These are phyloP conservation scores for Knoxdaviesia proteae DNA, from an alignment of 2,329 filamentous ascomycete genomes.

Conservation along the genomic window DNA sequence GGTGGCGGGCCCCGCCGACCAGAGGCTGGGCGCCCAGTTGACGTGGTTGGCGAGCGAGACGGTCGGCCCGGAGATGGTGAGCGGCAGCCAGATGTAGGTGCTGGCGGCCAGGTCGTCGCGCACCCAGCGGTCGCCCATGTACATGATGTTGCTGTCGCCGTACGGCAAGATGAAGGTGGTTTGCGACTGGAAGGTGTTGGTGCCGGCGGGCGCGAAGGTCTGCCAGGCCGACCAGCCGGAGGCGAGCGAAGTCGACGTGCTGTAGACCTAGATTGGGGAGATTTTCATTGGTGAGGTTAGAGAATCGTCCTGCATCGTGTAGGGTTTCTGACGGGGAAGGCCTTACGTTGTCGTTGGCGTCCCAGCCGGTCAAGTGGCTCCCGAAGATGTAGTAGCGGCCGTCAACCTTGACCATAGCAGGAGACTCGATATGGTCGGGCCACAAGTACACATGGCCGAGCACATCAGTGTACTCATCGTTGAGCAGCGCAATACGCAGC, in stretches of 20 bases:
- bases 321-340: not conserved
- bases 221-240: conserved; percentile 42
- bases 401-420: conserved; percentile 38
- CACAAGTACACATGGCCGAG: conserved; percentile 27
- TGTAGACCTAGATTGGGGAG: conserved; percentile 20
- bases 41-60: conserved; percentile 29
- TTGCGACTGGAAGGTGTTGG: conserved; percentile 37
- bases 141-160: conserved; percentile 23
- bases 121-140: conserved; percentile 48
- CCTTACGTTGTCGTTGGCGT: conserved; percentile 39
- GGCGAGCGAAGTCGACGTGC: conserved; percentile 31
- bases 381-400: conserved; percentile 46
- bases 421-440: conserved; percentile 34
- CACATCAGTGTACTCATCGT: conserved; percentile 34
- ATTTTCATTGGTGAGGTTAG: not conserved
- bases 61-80: conserved; percentile 26
- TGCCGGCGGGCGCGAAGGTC: conserved; percentile 33
- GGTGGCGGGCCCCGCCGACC: conserved; percentile 17
- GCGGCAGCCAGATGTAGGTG: conserved; percentile 45
- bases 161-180: conserved; percentile 34
- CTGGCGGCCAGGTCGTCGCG: conserved; percentile 34
- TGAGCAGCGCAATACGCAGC: conserved; percentile 34
- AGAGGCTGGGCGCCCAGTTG: conserved; percentile 31
- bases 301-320: accelerated
- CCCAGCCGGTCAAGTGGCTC: conserved; percentile 33